phyloP scores from a whole-genome alignment of 2,329 filamentous ascomycete species.

The Aspergillus sojae region DNA sequence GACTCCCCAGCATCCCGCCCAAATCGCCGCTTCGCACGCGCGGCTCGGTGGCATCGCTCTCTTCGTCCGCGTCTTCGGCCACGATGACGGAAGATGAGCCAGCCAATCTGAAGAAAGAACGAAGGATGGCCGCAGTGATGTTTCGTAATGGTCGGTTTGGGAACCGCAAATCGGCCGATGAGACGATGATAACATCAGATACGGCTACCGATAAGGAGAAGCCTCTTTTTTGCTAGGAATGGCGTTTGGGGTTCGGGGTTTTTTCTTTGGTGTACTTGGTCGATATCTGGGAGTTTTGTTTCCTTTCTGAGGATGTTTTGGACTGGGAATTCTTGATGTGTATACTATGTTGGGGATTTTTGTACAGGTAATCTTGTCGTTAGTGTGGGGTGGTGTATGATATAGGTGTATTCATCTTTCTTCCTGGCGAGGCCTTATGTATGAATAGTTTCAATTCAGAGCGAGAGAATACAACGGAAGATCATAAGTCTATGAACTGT shows the following conservation, averaged over 20 bases:
- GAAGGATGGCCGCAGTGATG: conserved; percentile 7
- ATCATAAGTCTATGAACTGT: not conserved
- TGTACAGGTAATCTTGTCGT: not conserved
- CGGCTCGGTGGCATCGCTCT: not conserved
- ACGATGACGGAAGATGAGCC: conserved; percentile 3
- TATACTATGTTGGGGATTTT: not conserved
- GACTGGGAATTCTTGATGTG: not conserved
- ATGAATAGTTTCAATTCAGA: not conserved
- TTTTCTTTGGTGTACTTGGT: conserved; percentile 20
- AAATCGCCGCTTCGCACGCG: not conserved
- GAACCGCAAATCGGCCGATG: not conserved
- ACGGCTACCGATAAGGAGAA: not conserved
- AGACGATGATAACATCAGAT: not conserved
- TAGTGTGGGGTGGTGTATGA: not conserved
- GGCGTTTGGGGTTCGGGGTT: conserved; percentile 23
- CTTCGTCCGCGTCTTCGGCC: not conserved
- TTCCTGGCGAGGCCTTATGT: not conserved
- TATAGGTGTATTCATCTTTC: not conserved
- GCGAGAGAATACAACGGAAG: not conserved
- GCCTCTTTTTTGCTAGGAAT: conserved; percentile 25
- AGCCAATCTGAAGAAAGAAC: conserved; percentile 1
- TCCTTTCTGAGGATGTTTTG: not conserved
- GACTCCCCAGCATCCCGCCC: not conserved
- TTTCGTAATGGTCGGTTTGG: conserved; percentile 7
- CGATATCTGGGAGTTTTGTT: conserved; percentile 12